Evolutionary conservation across 106 monocot genomes (phyloP).

Genomic region (Phalaenopsis aphrodite): DNA sequence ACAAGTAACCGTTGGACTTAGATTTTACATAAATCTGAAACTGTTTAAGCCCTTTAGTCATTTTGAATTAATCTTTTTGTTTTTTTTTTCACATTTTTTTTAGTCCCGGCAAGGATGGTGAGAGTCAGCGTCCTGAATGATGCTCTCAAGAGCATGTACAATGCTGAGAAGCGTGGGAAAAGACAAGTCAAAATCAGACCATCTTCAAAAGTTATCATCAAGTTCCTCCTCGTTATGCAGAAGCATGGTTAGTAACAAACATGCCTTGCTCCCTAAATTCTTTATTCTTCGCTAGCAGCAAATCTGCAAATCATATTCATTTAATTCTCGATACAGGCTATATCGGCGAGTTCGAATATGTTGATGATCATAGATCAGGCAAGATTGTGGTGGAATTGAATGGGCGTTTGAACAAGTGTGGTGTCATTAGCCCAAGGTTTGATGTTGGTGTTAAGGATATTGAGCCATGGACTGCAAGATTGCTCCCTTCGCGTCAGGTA

Average conservation of each 20-base stretch:
- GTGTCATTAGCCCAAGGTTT: slow-evolving; percentile 65
- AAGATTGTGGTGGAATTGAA: slow-evolving; percentile 64
- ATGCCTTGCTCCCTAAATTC: too few species aligned
- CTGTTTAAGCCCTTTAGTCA: neutral
- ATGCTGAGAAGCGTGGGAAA: slow-evolving; percentile 68
- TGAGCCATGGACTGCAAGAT: slow-evolving; percentile 62
- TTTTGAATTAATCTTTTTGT: neutral
- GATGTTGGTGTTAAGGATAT: slow-evolving; percentile 65
- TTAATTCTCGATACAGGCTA: slow-evolving; percentile 26
- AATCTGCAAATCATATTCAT: too few species aligned
- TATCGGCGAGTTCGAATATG: slow-evolving; percentile 65
- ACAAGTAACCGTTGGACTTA: too few species aligned
- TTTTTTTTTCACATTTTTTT: neutral
- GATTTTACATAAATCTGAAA: too few species aligned
- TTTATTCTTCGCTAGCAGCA: neutral
- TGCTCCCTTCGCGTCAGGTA: slow-evolving; percentile 67
- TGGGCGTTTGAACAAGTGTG: slow-evolving; percentile 57
- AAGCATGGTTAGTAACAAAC: slow-evolving; percentile 41
- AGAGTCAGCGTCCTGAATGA: slow-evolving; percentile 63
- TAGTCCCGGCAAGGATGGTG: slow-evolving; percentile 35
- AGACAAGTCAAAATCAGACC: slow-evolving; percentile 63
- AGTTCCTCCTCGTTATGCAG: slow-evolving; percentile 75
- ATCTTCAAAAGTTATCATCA: slow-evolving; percentile 68
- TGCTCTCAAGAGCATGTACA: slow-evolving; percentile 74
- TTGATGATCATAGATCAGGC: slow-evolving; percentile 59